Conservation (phyloP, 2,329 filamentous ascomycete genomes). For the Clarireedia sp. region DNA sequence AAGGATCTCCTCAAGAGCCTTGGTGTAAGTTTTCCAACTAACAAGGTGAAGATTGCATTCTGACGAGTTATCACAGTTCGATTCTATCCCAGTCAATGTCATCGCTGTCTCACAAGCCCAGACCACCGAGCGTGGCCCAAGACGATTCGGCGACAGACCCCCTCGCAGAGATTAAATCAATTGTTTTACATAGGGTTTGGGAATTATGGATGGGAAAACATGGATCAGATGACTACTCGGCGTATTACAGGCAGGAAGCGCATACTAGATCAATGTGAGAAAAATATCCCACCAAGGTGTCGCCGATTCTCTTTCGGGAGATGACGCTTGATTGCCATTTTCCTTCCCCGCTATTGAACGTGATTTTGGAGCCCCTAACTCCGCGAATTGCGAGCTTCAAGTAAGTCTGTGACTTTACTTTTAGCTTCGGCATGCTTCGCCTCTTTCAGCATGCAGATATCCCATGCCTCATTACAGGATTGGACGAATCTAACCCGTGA, state of each 20-base stretch:
- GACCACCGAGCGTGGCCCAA: constrained; percentile 64
- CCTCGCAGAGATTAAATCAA: constrained; percentile 36
- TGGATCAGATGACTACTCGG: constrained; percentile 27
- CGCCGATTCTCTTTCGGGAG: constrained; percentile 67
- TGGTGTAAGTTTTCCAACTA: constrained; percentile 63
- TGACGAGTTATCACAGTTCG: constrained; percentile 60
- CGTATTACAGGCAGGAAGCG: constrained; percentile 27
- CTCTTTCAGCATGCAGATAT: too few relatives aligned
- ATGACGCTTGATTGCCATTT: constrained; percentile 92
- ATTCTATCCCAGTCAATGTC: constrained; percentile 95
- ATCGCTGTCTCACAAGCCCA: constrained; percentile 85
- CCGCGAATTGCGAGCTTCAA: neutral
- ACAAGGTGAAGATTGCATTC: neutral
- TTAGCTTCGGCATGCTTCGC: too few relatives aligned
- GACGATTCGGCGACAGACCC: constrained; percentile 65
- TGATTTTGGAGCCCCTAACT: constrained; percentile 12
- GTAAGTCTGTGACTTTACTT: neutral
- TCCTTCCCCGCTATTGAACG: constrained; percentile 17
- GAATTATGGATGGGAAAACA: constrained; percentile 18
- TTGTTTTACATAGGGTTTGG: constrained; percentile 13
- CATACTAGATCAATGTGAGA: constrained; percentile 51
- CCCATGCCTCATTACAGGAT: too few relatives aligned
- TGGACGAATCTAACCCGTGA: too few relatives aligned
- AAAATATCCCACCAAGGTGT: constrained; percentile 68
- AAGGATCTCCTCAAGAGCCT: constrained; percentile 99